Evolutionary conservation across 805 yeast species (phyloP), one percentile per base, ranked within the genome.

Genomic region (Starmera quercuum): DNA sequence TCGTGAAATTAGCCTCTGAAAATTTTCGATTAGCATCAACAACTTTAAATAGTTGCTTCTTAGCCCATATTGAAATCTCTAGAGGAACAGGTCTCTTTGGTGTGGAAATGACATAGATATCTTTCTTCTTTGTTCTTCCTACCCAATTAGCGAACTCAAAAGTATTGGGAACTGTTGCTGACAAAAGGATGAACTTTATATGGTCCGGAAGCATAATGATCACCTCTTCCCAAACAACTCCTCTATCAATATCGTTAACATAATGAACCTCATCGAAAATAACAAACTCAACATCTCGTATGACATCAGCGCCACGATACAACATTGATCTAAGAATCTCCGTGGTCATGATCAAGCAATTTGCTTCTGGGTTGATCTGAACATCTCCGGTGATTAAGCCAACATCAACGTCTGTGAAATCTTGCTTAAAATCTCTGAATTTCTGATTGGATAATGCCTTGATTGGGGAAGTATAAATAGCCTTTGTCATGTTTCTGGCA

Each of bases 201-300:
- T 92, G 97, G 43, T 88, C 96, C 0, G 98, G 98, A 22, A 92
- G 65, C 95, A 92, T 86, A 46, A 92, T 92, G 40, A 92, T 92
- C 16, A 92, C 97, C 60, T 92, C 98, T 63, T 92, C 98, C 98
- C 98, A 92, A 4, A 92, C 98, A 11, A 92, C 98, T 51, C 98
- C 98, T 58, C 98, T 77, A 49, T 86, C 95, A 37, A 85, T 80
- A 61, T 92, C 98, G 56, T 92, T 92, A 41, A 92, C 96, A 54
- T 92, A 92, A 59, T 92, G 98, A 2, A 92, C 98, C 55, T 92
- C 98, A 62, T 92, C 98, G 55, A 92, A 92, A 26, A 92, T 87
- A 19, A 92, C 96, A 66, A 88, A 92, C 52, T 90, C 98, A 16
- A 92, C 97, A 59, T 92, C 98, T 56, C 98, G 71, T 47, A 92